Evolutionary conservation across 495 filamentous ascomycete genomes (phyloP), one percentile per base, ranked within the genome.

Genomic region (Aspergillus baeticus): DNA sequence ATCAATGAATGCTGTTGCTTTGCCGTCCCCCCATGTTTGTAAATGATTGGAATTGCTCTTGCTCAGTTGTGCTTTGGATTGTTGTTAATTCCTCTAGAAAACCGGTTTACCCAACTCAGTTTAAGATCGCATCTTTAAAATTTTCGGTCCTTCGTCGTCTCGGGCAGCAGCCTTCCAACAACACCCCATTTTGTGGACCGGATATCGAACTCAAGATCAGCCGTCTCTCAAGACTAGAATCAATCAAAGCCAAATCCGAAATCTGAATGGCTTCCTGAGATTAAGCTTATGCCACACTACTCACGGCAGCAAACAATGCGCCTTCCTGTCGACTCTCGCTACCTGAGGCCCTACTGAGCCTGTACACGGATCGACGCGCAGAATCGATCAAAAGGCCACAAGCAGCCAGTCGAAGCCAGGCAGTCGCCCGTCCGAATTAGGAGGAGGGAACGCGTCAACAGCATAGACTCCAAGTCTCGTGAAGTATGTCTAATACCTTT

Each of bases 401-500:
- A 21, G 13, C 18, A 17, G 17, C 17, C 36, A 35, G 17, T 23
- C 21, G 7, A 23, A 35, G 20, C 14, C 45, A 11, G 21, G 18
- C 33, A 36, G 11, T 14, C 33, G 26, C 8, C 8, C 26, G 15
- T 50, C 3, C 4, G 10, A 29, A 29, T 17, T 13, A 10, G 18
- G 1, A 38, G 36, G 23, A 36, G 46, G 37, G 26, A 3, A 43
- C 50, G 54, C 15, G 14, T 22, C 6, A 34, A 31, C 18, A 17
- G 15, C 34, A 21, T 7, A 29, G 36, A 5, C 38, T 1, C 29
- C 18, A 31, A 29, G 10, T 18, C 36, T 17, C 41, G 35, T 50
- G 45, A 57, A 44, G 54, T 57, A 57, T 55, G 53, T 55, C 15
- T 20, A 3, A 15, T 49, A 26, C 37, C 33, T 26, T 29, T 13